phyloP scores from a whole-genome alignment of 441 rosid genomes.

The Hypseocharis bilobata region DNA sequence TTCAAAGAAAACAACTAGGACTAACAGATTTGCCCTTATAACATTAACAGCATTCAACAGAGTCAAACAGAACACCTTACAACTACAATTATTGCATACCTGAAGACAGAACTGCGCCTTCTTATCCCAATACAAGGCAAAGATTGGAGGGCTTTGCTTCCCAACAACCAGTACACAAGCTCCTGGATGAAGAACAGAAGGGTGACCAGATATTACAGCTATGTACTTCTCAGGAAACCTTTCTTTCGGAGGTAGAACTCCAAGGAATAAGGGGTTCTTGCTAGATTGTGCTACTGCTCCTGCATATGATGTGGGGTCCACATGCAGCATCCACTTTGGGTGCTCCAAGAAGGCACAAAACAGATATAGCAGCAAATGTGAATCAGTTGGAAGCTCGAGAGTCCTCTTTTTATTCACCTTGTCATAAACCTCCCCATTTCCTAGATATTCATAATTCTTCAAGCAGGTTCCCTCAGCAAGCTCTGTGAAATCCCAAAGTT shows the following conservation, averaged over 20 bases:
- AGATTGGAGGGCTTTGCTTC: slow-evolving; percentile 56
- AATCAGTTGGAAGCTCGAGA: slow-evolving; percentile 74
- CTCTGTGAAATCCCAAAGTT: slow-evolving; percentile 36
- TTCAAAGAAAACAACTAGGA: no score
- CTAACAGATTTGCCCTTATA: not conserved
- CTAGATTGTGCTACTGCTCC: slow-evolving; percentile 78
- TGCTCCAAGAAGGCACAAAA: slow-evolving; percentile 90
- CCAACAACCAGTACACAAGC: slow-evolving; percentile 68
- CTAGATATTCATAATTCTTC: slow-evolving; percentile 74
- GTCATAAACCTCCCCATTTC: slow-evolving; percentile 55
- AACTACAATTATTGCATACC: slow-evolving; percentile 34
- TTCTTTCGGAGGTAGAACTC: slow-evolving; percentile 77
- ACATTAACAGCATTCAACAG: not conserved
- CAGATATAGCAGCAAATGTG: slow-evolving; percentile 72
- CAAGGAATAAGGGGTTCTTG: slow-evolving; percentile 75
- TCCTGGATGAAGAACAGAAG: slow-evolving; percentile 72
- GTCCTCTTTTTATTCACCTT: slow-evolving; percentile 63
- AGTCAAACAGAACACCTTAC: not conserved
- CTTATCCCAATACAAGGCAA: slow-evolving; percentile 88
- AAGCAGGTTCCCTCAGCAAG: slow-evolving; percentile 90
- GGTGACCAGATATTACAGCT: slow-evolving; percentile 56
- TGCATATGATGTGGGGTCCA: slow-evolving; percentile 74
- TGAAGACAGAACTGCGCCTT: slow-evolving; percentile 71
- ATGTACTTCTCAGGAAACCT: slow-evolving; percentile 84
- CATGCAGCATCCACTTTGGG: slow-evolving; percentile 96